Evolutionary conservation across 1,284 basidiomycete species (phyloP).

Genomic region (Mycena sp.): DNA sequence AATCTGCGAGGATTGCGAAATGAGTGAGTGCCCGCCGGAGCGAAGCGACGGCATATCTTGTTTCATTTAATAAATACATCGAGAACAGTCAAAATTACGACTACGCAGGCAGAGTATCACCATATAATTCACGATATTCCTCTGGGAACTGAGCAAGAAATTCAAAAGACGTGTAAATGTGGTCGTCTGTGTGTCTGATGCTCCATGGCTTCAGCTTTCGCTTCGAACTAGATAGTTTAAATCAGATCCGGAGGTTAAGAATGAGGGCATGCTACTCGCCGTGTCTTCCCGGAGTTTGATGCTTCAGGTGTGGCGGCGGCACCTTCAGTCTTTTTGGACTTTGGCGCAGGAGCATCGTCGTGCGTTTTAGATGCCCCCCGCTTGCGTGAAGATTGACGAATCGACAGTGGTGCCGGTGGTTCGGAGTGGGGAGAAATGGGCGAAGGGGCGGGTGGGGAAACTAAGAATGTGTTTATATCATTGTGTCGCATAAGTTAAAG

Average conservation of each 20-base stretch:
- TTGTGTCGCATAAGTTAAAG: no score
- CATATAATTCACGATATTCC: background rate
- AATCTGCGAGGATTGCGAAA: no score
- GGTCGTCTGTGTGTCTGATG: background rate
- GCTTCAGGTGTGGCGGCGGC: background rate
- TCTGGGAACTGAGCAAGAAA: background rate
- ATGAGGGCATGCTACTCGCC: background rate
- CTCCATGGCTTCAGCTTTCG: slow-evolving; percentile 4
- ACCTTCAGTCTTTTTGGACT: background rate
- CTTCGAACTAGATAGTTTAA: background rate
- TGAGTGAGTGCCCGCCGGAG: no score
- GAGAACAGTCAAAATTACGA: no score
- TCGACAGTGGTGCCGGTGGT: no score
- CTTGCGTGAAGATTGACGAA: no score
- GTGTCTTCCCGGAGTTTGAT: background rate
- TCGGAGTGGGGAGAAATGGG: no score
- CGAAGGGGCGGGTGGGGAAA: no score
- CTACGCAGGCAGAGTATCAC: background rate
- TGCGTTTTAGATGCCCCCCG: no score
- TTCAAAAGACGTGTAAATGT: background rate
- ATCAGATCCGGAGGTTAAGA: background rate
- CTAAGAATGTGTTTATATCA: no score
- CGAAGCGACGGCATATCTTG: no score
- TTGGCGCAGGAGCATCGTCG: background rate
- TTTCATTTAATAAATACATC: no score